Evolutionary conservation across 208 protist genomes (phyloP).

Genomic region (Perkinsela sp.): DNA sequence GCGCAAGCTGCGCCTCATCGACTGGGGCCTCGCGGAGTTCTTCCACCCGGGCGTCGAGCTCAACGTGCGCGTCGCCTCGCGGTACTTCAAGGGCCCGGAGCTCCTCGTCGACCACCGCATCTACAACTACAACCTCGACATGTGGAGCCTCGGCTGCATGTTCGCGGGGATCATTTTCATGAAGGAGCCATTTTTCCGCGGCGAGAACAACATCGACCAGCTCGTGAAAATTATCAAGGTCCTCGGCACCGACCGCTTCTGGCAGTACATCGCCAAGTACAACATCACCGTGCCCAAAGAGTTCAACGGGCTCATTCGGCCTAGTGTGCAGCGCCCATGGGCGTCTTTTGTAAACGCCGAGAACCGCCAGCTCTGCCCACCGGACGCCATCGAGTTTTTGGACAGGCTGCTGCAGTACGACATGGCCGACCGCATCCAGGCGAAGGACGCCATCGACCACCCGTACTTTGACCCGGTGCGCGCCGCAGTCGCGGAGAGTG

Average conservation of each 20-base stretch:
- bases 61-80: slow-evolving; percentile 92
- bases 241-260: slow-evolving; percentile 75
- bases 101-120: slow-evolving; percentile 84
- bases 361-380: slow-evolving; percentile 80
- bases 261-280: slow-evolving; percentile 84
- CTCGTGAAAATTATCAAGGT: slow-evolving; percentile 79
- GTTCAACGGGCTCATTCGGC: slow-evolving; percentile 40
- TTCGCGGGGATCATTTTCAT: slow-evolving; percentile 93
- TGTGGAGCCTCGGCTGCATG: slow-evolving; percentile 95
- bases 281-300: slow-evolving; percentile 48
- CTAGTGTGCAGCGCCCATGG: slow-evolving; percentile 72
- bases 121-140: slow-evolving; percentile 97
- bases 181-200: slow-evolving; percentile 93
- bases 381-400: slow-evolving; percentile 90
- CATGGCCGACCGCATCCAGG: slow-evolving; percentile 81
- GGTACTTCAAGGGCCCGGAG: slow-evolving; percentile 95
- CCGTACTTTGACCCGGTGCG: slow-evolving; percentile 86
- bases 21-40: slow-evolving; percentile 95
- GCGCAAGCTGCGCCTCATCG: slow-evolving; percentile 78
- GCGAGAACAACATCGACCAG: slow-evolving; percentile 92
- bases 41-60: slow-evolving; percentile 88
- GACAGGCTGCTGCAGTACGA: slow-evolving; percentile 89
- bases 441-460: slow-evolving; percentile 89
- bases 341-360: slow-evolving; percentile 61
- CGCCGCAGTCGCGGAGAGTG: background rate